Base-by-base conservation (phyloP, 2,329 filamentous ascomycete genomes). In the Paraphaeosphaeria sporulosa region DNA sequence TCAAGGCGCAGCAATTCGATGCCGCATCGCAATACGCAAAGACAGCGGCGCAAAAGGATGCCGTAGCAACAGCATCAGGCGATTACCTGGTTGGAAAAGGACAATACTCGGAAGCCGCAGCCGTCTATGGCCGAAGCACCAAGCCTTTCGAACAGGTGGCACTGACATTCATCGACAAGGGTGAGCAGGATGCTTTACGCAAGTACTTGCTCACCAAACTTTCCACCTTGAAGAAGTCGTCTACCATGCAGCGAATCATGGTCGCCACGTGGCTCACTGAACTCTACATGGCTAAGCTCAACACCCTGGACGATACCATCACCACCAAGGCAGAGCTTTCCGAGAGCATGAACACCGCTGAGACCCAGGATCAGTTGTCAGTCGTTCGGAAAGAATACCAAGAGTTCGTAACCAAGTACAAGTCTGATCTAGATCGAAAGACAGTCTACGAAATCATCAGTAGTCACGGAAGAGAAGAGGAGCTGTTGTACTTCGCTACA, bases 141-240 rank as follows among this genome's bases (percentile, higher is more conserved):
- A 98, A 98, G 80, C 89, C 93, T 0, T 99, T 99, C 67, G 95
- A 99, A 75, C 93, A 99, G 74, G 94, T 99, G 48, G 94, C 94
- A 23, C 83, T 99, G 38, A 89, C 88, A 1, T 91, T 99, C 71
- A 94, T 99, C 66, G 94, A 98, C 78, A 90, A 91, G 64, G 89
- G 89, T 42, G 93, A 98, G 76, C 90, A 93, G 58, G 94, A 98
- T 80, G 94, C 95, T 1, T 79, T 99, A 65, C 88, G 94, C 50
- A 94, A 92, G 71, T 99, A 99, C 71, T 84, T 99, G 4, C 78
- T 94, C 23, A 91, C 93, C 0, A 97, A 96, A 78, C 83, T 99
- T 34, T 85, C 86, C 8, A 90, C 87, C 0, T 89, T 93, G 73
- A 96, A 93, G 76, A 96, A 94, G 77, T 86, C 89, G 0, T 89